phyloP scores from a whole-genome alignment of 83 land plant species.

The Larix sibirica region DNA sequence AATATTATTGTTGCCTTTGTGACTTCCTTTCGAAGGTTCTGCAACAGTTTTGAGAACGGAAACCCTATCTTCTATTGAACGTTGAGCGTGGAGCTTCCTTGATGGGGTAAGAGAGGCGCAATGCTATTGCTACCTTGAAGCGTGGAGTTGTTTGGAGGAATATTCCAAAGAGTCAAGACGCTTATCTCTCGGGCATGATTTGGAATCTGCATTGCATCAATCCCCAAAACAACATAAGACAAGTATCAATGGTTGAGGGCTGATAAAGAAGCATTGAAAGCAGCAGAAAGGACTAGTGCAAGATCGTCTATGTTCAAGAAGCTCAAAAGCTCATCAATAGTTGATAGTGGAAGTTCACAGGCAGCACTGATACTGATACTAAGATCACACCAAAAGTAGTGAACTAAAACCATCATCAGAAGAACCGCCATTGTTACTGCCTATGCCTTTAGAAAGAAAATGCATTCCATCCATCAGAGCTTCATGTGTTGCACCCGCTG shows the following conservation, averaged over 20 bases:
- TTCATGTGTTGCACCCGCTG: not conserved
- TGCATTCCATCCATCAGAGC: constrained; percentile 30
- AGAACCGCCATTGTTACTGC: constrained; percentile 26
- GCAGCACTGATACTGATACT: not conserved
- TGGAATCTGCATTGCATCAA: constrained; percentile 5
- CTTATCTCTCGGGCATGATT: constrained; percentile 14
- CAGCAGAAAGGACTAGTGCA: constrained; percentile 70
- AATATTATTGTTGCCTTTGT: no score
- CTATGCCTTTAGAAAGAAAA: constrained; percentile 60
- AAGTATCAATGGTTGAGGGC: constrained; percentile 65
- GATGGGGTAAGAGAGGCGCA: no score
- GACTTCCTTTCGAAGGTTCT: no score
- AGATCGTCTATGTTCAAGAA: constrained; percentile 33
- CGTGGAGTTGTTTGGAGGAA: not conserved
- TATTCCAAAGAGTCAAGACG: constrained; percentile 12
- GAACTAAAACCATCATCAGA: not conserved
- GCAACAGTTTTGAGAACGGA: no score
- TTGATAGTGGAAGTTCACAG: not conserved
- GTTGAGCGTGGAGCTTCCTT: no score
- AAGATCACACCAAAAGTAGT: not conserved
- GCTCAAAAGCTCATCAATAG: not conserved
- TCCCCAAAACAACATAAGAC: constrained; percentile 11
- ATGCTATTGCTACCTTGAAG: no score
- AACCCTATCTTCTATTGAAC: no score
- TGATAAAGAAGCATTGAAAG: constrained; percentile 64